Evolutionary conservation across 1,284 basidiomycete genomes (phyloP), one percentile per base, ranked within the genome.

Genomic region (Rhodotorula sp.): DNA sequence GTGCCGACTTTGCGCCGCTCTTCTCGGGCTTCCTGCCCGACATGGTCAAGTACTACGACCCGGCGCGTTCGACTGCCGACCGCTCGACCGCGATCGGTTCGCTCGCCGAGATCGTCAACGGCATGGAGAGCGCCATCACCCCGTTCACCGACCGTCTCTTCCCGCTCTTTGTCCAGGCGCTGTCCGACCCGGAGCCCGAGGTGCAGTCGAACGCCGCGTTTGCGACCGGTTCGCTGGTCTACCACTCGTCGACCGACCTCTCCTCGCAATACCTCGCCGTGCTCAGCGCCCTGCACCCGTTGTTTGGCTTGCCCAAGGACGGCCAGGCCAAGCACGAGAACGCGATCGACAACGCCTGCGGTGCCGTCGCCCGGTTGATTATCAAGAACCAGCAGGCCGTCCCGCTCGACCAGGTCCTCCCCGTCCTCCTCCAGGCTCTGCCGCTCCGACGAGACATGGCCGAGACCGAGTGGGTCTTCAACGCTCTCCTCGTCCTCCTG

Each of bases 181-280:
- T 99, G 44, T 82, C 86, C 71, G 96, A 99, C 79, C 84, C 86
- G 51, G 95, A 98, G 67, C 83, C 89, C 15, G 94, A 98, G 80
- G 95, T 99, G 7, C 88, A 93, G 77, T 95, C 92, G 82, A 99
- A 99, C 79, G 93, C 95, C 46, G 93, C 94, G 17, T 99, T 97
- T 79, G 95, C 94, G 33, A 85, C 89, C 45, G 96, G 96, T 74
- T 88, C 96, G 57, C 86, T 99, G 70, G 87, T 98, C 72, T 93
- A 95, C 83, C 87, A 95, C 84, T 89, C 91, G 22, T 84, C 89
- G 61, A 80, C 87, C 65, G 94, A 99, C 81, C 86, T 99, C 55
- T 88, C 90, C 14, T 83, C 85, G 8, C 94, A 98, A 80, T 97
- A 91, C 82, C 80, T 88, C 57, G 86, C 85, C 73, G 85, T 99